Percentiles rank a stretch among this genome's conserved stretches.
phyloP scores from a whole-genome alignment of 2,329 filamentous ascomycete species.

The Coleophoma cylindrospora region DNA sequence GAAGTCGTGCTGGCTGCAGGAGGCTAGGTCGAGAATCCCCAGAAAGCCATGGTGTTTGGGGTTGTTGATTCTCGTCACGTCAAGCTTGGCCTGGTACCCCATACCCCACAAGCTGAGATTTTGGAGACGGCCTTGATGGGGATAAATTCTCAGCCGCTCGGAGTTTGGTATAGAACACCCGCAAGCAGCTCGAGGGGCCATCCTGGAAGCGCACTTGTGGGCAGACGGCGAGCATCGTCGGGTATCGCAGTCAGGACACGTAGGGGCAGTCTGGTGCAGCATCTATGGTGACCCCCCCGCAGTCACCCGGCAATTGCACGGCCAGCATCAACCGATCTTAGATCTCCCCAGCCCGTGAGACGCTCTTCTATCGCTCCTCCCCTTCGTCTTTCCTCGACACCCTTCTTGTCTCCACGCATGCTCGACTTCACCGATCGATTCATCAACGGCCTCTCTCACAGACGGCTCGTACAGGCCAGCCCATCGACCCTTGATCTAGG shows the following conservation, averaged over 20 bases:
- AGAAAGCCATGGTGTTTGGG: background rate
- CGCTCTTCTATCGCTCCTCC: background rate
- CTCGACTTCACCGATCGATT: too few relatives aligned
- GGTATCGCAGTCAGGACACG: background rate
- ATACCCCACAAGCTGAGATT: constrained; percentile 1
- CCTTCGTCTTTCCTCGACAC: background rate
- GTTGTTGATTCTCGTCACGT: background rate
- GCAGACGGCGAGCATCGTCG: background rate
- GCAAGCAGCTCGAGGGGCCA: background rate
- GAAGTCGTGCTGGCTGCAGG: too few relatives aligned
- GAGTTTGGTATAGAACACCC: background rate
- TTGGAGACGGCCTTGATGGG: background rate
- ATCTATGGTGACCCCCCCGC: background rate
- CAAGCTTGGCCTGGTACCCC: background rate
- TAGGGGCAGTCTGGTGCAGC: background rate
- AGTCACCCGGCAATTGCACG: background rate
- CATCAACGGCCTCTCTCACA: too few relatives aligned
- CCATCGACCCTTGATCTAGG: too few relatives aligned
- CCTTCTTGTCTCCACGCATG: background rate
- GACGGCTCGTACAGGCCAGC: too few relatives aligned
- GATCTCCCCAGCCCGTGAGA: background rate
- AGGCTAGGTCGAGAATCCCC: background rate
- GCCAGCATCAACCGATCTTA: background rate
- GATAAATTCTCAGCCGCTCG: background rate
- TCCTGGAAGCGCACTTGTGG: background rate